Base-by-base conservation (phyloP, 805 yeast species). In the Lachancea cidri region DNA sequence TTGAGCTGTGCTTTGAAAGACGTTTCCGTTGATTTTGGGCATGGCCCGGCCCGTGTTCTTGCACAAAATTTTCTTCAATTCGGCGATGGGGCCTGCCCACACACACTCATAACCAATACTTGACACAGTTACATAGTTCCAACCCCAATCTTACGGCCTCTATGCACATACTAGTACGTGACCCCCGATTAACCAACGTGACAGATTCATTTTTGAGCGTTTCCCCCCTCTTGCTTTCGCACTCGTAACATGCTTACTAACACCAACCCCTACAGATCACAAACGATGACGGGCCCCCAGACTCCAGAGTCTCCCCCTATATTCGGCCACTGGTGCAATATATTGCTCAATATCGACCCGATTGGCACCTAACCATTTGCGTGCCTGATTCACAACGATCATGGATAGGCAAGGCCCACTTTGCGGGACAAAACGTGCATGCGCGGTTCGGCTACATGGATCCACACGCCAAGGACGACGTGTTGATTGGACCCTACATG, bases 381-480 rank as follows among this genome's bases (percentile, higher is more conserved):
- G 82, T 93, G 2, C 98, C 98, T 9, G 66, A 71, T 45, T 74
- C 79, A 39, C 95, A 86, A 52, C 67, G 93, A 52, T 89, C 97
- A 11, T 93, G 98, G 98, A 91, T 88, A 43, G 96, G 96, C 29
- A 93, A 93, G 62, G 98, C 98, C 4, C 97, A 89, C 67, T 79
- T 93, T 55, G 94, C 94, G 0, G 91, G 87, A 5, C 73, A 75
- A 47, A 73, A 77, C 19, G 67, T 83, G 31, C 65, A 76, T 2
- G 76, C 83, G 1, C 68, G 76, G 2, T 85, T 77, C 56, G 69
- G 83, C n/a, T 85, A 85, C 53, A 58, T 65, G 5, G 46, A 52
- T 14, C 73, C 84, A 15, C 70, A 76, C 1, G 60, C 69, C 13
- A 57, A 64, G 15, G 80, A 72, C 43, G 77, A 73, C 57, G 67